A percentile compares a stretch with the other conserved stretches of the same genome.
These are phyloP conservation scores for Aspergillus aculeatinus DNA, from an alignment of 2,329 filamentous ascomycete genomes.

Conservation along the genomic window DNA sequence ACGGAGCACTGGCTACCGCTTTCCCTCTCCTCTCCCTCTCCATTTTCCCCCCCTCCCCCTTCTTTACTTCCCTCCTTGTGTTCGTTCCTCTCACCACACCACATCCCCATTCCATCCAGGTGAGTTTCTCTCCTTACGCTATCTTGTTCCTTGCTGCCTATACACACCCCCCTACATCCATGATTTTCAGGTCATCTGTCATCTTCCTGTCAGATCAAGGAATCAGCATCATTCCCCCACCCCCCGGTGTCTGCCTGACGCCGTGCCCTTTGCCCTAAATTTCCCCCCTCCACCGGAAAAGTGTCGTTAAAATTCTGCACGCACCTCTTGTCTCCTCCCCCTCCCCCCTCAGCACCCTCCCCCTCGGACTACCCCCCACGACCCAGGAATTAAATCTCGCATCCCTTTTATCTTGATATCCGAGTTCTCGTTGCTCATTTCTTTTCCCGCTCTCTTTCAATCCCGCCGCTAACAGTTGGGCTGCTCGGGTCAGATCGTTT, in stretches of 20 bases:
- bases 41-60: not conserved
- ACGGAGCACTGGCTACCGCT: not conserved
- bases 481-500: constrained; percentile 14
- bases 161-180: not conserved
- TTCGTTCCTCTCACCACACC: constrained; percentile 3
- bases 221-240: not conserved
- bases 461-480: constrained; percentile 17
- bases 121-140: not conserved
- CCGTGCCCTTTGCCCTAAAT: constrained; percentile 29
- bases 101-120: not conserved
- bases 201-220: not conserved
- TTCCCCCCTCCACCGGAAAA: constrained; percentile 9
- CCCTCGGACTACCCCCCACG: not conserved
- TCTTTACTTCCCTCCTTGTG: constrained; percentile 6
- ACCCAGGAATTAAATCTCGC: constrained; percentile 19
- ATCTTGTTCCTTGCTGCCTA: not conserved
- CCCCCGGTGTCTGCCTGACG: constrained; percentile 17
- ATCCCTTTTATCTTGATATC: constrained; percentile 1
- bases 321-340: constrained; percentile 9
- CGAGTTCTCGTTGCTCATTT: not conserved
- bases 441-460: not conserved
- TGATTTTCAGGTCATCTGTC: not conserved
- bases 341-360: not conserved
- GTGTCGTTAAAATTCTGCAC: constrained; percentile 23
- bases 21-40: constrained; percentile 1